A percentile compares a stretch with the other conserved stretches of the same genome.
phyloP scores from a whole-genome alignment of 176 grass and related monocot genomes.

The Dactylis glomerata region DNA sequence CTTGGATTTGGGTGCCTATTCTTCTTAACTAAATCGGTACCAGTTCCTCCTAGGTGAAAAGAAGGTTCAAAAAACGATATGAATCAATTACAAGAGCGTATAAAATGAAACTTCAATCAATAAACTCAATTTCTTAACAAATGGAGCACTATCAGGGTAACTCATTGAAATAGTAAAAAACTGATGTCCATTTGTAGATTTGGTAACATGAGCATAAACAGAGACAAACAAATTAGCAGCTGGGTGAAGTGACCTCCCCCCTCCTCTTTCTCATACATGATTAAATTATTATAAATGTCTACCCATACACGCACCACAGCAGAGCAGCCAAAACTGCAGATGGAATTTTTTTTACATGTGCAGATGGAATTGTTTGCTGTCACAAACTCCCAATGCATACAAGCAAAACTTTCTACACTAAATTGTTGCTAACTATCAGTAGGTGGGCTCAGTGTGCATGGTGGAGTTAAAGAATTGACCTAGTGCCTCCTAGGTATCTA shows the following conservation, averaged over 20 bases:
- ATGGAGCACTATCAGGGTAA: not conserved
- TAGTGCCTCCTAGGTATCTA: too few species aligned
- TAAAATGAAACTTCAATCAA: not conserved
- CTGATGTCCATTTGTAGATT: not conserved
- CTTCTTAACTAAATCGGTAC: not conserved
- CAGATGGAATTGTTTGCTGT: not conserved
- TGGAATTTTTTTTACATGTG: not conserved
- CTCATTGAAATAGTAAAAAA: not conserved
- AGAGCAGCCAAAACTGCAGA: not conserved
- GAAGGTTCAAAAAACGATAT: not conserved
- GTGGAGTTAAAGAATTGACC: not conserved
- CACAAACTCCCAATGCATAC: not conserved
- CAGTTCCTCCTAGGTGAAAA: not conserved
- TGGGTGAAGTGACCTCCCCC: not conserved
- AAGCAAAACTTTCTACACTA: not conserved
- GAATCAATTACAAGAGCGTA: not conserved
- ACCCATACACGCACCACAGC: not conserved
- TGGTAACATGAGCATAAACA: conserved; percentile 13
- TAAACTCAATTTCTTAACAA: not conserved
- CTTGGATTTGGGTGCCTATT: not conserved
- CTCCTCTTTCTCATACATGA: not conserved
- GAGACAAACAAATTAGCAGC: not conserved
- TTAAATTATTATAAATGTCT: not conserved
- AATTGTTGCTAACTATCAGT: not conserved
- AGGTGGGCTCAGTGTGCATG: not conserved